Evolutionary conservation across 176 grass and related monocot species (phyloP), one percentile per base, ranked within the genome.

Genomic region (Pontederia crassipes): DNA sequence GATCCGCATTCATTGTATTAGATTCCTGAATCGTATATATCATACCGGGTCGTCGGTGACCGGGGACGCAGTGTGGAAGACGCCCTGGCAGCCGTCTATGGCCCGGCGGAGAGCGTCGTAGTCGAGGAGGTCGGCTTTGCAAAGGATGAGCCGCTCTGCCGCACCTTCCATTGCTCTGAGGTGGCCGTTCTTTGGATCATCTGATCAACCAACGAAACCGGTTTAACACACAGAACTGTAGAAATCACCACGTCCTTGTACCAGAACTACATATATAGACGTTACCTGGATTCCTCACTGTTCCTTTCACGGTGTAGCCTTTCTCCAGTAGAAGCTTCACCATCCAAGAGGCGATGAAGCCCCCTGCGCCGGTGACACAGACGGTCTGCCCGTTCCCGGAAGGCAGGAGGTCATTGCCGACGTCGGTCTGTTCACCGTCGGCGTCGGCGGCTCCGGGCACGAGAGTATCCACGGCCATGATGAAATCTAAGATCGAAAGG

Each of bases 251-350:
- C 20, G 20, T 24, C 20, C 20, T 24, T 24, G 20, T 24, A 24
- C 20, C 20, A 24, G 20, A 24, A 24, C 20, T 24, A 24, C 20
- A 24, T 24, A 24, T 24, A 24, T 35, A 15, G 4, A 47, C 16
- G 11, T 15, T 17, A 78, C 87, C 92, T 83, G 92, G 87, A 59
- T 97, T 97, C 50, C 81, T 82, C 11, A 97, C 92, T 15, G 87
- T 97, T 66, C 92, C 92, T 69, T 80, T 88, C 4, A 97, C 92
- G 54, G 87, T 83, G 63, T 91, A 91, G 0, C 87, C 92, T 50
- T 85, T 97, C 78, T 88, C 81, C 24, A 97, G 77, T 65, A 97
- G 83, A 24, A 81, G 83, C 78, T 91, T 97, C 17, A 97, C 87
- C 0, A 97, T 59, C 87, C 92, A 91, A 15, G 87, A 91, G 46